Conservation (phyloP, 2,329 filamentous ascomycete genomes). For the Acephala macrosclerotiorum region DNA sequence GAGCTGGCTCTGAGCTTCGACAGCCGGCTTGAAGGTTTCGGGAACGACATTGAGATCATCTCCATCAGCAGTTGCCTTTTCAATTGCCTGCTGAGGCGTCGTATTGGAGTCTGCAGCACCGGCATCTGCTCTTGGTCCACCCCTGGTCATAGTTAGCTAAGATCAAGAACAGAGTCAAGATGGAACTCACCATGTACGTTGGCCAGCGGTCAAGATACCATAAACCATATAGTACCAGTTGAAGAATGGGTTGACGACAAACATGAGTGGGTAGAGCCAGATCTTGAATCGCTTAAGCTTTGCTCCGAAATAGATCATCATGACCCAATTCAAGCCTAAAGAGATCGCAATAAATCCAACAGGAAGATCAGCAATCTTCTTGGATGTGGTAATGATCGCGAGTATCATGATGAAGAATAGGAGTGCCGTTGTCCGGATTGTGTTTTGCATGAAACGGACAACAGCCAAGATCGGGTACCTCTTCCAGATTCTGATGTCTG, state of each 20-base stretch:
- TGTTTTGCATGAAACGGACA: slow-evolving; percentile 94
- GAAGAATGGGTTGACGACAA: slow-evolving; percentile 92
- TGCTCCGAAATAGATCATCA: slow-evolving; percentile 95
- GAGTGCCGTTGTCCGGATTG: slow-evolving; percentile 90
- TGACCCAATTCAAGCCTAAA: slow-evolving; percentile 88
- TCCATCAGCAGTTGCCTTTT: slow-evolving; percentile 77
- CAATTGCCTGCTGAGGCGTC: slow-evolving; percentile 83
- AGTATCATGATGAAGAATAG: slow-evolving; percentile 95
- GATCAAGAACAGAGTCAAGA: background rate
- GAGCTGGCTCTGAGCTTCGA: slow-evolving; percentile 58
- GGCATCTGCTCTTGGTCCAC: slow-evolving; percentile 89
- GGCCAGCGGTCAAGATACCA: slow-evolving; percentile 72
- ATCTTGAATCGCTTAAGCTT: slow-evolving; percentile 91
- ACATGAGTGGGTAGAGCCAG: slow-evolving; percentile 95
- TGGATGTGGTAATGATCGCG: slow-evolving; percentile 84
- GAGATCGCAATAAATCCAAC: slow-evolving; percentile 95
- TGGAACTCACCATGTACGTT: slow-evolving; percentile 73
- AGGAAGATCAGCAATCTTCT: slow-evolving; percentile 79
- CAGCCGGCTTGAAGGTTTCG: slow-evolving; percentile 77
- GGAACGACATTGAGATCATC: slow-evolving; percentile 92
- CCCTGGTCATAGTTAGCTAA: slow-evolving; percentile 51
- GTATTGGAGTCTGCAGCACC: slow-evolving; percentile 78
- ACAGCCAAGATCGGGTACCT: slow-evolving; percentile 87
- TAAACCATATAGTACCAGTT: slow-evolving; percentile 92
- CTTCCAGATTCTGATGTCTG: slow-evolving; percentile 89